phyloP scores from a whole-genome alignment of 768 basidiomycete species.

The Phylloporus arenicola region DNA sequence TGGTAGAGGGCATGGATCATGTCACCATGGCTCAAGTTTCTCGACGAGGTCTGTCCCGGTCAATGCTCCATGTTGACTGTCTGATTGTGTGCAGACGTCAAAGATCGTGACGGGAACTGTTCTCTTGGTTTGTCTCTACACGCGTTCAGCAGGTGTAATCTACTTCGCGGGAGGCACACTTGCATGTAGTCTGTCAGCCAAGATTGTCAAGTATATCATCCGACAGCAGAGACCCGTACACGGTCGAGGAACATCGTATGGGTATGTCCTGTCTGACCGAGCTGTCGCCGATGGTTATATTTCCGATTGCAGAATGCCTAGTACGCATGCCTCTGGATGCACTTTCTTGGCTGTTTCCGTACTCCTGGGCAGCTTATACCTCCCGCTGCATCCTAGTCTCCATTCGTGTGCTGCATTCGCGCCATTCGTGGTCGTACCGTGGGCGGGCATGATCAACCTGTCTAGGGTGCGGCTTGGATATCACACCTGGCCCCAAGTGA shows the following conservation, averaged over 20 bases:
- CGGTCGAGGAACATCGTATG: slow-evolving; percentile 53
- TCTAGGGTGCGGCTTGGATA: slow-evolving; percentile 75
- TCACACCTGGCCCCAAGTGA: slow-evolving; percentile 68
- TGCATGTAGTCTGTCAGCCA: slow-evolving; percentile 52
- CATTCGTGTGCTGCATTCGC: slow-evolving; percentile 29
- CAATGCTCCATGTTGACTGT: not conserved
- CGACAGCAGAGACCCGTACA: slow-evolving; percentile 58
- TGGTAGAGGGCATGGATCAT: not conserved
- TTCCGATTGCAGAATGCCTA: slow-evolving; percentile 60
- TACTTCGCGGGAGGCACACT: slow-evolving; percentile 59
- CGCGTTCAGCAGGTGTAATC: slow-evolving; percentile 54
- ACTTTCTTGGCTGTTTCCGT: slow-evolving; percentile 60
- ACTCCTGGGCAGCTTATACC: slow-evolving; percentile 47
- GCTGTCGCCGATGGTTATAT: not conserved
- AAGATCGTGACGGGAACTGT: slow-evolving; percentile 49
- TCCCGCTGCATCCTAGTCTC: slow-evolving; percentile 56
- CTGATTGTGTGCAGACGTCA: slow-evolving; percentile 46
- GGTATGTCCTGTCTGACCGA: slow-evolving; percentile 41
- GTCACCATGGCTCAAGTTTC: slow-evolving; percentile 26
- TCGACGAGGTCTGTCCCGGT: slow-evolving; percentile 27
- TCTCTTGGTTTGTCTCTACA: slow-evolving; percentile 47
- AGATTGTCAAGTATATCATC: slow-evolving; percentile 54
- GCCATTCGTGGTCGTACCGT: slow-evolving; percentile 51
- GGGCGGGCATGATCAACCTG: slow-evolving; percentile 47
- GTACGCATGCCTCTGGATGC: slow-evolving; percentile 71